Evolutionary conservation across 2,329 filamentous ascomycete genomes (phyloP), one percentile per base, ranked within the genome.

Genomic region (Atkinsonella hypoxylon): DNA sequence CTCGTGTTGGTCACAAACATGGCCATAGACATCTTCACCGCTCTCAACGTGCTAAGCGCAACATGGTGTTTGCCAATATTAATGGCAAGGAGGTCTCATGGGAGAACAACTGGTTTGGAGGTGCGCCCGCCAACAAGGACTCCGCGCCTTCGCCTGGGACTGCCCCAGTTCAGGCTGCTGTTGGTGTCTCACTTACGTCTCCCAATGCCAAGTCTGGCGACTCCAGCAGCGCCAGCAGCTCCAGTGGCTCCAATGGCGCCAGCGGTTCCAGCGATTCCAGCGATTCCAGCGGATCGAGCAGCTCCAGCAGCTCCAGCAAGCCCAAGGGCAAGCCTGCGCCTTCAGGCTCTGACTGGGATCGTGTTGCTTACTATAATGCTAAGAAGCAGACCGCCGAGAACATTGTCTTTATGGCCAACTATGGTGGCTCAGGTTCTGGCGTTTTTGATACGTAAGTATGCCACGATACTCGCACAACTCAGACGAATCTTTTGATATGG

Each of bases 31-130:
- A 78, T 57, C 63, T 76, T 36, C 76, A 81, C 63, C 68, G 43
- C 15, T 18, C 52, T 42, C 46, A 40, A 7, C 45, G 32, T 36
- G 30, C 74, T 56, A 76, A 78, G 67, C 74, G 75, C 30, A 75
- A 76, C 50, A 64, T 64, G 58, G 74, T 85, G 11, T 73, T 68
- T 4, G 81, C 78, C 11, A 77, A 72, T 26, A 82, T 84, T 51
- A 60, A 83, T 54, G 81, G 80, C 51, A 52, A 77, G 45, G 67
- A 74, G 4, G 73, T 76, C 26, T 75, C 76, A 9, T 85, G 80
- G 81, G 62, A 67, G 50, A 84, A 84, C 65, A 66, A 73, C 55
- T 82, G 70, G 49, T 67, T 66, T 52, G 76, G 72, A 42, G 44
- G 7, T 18, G 18, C 51, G 18, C 63, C 65, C n/a, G 51, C 56